Conservation (phyloP, 1,139 yeast species). For the Kluyveromyces sp. region DNA sequence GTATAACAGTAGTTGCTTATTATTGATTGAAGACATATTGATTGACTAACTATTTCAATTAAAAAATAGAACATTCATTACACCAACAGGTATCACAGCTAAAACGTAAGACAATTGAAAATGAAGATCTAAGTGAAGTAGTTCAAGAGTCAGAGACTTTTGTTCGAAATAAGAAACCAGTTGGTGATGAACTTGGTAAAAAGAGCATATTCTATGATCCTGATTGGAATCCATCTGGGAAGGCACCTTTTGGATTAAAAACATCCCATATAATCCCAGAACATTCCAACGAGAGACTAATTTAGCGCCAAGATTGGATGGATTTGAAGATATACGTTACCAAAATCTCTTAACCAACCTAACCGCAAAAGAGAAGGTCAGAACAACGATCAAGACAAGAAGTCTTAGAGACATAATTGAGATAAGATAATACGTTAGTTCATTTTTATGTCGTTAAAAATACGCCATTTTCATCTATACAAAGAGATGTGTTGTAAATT, state of each 20-base stretch:
- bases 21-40: neutral
- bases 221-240: constrained; percentile 38
- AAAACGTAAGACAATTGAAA: constrained; percentile 13
- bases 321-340: constrained; percentile 13
- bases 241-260: constrained; percentile 27
- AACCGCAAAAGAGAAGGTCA: neutral
- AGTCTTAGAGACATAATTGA: no score
- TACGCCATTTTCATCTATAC: no score
- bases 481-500: no score
- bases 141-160: neutral
- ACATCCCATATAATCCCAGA: constrained; percentile 19
- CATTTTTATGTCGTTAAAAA: no score
- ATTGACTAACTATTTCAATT: neutral
- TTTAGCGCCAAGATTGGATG: constrained; percentile 12
- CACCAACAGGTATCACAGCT: constrained; percentile 25
- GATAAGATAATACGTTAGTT: no score
- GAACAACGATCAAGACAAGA: neutral
- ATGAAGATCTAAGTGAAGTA: constrained; percentile 11
- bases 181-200: constrained; percentile 19
- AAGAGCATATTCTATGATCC: constrained; percentile 37
- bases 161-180: neutral
- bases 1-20: constrained; percentile 4
- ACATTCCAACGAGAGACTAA: constrained; percentile 16
- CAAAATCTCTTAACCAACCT: constrained; percentile 1
- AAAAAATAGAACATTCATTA: constrained; percentile 23